These are phyloP conservation scores for Tulasnella sp. DNA, from an alignment of 768 basidiomycete genomes.

Conservation along the genomic window DNA sequence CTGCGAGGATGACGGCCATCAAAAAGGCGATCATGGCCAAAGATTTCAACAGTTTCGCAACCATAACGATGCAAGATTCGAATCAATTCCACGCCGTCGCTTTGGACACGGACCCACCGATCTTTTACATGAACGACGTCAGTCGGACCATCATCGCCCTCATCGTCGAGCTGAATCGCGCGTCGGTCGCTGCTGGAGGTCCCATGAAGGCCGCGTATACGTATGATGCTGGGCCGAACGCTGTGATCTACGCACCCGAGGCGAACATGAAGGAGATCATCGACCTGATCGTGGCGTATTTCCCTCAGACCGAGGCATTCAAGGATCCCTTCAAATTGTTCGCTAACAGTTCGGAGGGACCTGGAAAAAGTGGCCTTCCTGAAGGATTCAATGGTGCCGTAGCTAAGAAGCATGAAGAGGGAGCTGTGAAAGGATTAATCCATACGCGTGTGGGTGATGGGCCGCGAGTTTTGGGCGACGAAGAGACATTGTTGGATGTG, in stretches of 20 bases:
- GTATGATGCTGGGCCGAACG: constrained; percentile 98
- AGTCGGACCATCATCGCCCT: constrained; percentile 84
- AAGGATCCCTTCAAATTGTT: constrained; percentile 66
- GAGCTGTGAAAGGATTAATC: constrained; percentile 34
- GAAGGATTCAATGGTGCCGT: constrained; percentile 72
- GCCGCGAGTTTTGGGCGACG: constrained; percentile 41
- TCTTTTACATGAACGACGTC: constrained; percentile 99
- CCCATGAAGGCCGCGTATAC: constrained; percentile 88
- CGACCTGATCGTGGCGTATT: constrained; percentile 65
- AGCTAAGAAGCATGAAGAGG: constrained; percentile 50
- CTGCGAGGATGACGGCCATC: constrained; percentile 74
- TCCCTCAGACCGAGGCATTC: constrained; percentile 74
- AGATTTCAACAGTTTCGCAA: constrained; percentile 84
- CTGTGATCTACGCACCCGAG: constrained; percentile 84
- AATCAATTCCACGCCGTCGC: constrained; percentile 99
- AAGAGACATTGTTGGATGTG: constrained; percentile 53
- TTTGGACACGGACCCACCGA: constrained; percentile 93
- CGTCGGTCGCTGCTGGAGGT: constrained; percentile 45
- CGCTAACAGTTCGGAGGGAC: constrained; percentile 27
- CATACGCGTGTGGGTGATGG: constrained; percentile 39
- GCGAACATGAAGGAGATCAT: constrained; percentile 72
- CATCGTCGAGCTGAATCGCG: constrained; percentile 86
- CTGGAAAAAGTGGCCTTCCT: constrained; percentile 40
- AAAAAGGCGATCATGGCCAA: constrained; percentile 61
- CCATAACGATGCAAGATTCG: constrained; percentile 92